A percentile compares a stretch with the other conserved stretches of the same genome.
phyloP scores from a whole-genome alignment of 495 filamentous ascomycete species.

The Penicillium angulare region DNA sequence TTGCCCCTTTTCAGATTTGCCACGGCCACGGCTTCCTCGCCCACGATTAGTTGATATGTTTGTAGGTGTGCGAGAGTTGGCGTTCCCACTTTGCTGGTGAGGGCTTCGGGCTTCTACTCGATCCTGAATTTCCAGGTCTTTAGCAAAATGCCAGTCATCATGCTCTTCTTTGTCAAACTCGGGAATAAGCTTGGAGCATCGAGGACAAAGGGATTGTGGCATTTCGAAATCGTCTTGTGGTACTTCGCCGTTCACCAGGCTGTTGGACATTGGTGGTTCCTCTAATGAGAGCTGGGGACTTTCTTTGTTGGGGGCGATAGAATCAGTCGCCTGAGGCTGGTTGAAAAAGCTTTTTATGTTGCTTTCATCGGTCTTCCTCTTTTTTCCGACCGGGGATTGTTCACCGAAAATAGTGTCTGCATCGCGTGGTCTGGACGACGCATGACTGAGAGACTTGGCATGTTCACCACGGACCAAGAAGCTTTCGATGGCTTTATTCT shows the following conservation, averaged over 20 bases:
- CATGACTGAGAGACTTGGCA: slow-evolving; percentile 51
- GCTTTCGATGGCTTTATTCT: slow-evolving; percentile 80
- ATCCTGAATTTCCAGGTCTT: slow-evolving; percentile 70
- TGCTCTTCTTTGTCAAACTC: slow-evolving; percentile 69
- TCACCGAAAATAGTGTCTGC: not conserved
- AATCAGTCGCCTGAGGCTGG: slow-evolving; percentile 15
- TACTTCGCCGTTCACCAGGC: not conserved
- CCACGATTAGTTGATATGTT: slow-evolving; percentile 30
- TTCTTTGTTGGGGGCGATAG: slow-evolving; percentile 10
- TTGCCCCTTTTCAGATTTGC: slow-evolving; percentile 73
- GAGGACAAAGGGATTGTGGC: slow-evolving; percentile 50
- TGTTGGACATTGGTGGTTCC: not conserved
- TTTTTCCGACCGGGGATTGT: slow-evolving; percentile 26
- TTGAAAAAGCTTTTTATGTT: slow-evolving; percentile 37
- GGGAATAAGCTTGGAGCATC: slow-evolving; percentile 60
- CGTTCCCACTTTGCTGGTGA: slow-evolving; percentile 14
- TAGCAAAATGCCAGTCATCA: slow-evolving; percentile 94
- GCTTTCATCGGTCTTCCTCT: slow-evolving; percentile 32
- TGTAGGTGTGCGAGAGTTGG: slow-evolving; percentile 12
- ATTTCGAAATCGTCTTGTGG: not conserved
- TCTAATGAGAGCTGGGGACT: not conserved
- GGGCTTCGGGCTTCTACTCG: slow-evolving; percentile 29
- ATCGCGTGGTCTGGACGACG: slow-evolving; percentile 13
- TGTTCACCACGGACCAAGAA: slow-evolving; percentile 81
- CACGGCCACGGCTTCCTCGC: slow-evolving; percentile 29